These are phyloP conservation scores for Wickerhamiella galacta DNA, from an alignment of 805 yeast species.

Conservation along the genomic window DNA sequence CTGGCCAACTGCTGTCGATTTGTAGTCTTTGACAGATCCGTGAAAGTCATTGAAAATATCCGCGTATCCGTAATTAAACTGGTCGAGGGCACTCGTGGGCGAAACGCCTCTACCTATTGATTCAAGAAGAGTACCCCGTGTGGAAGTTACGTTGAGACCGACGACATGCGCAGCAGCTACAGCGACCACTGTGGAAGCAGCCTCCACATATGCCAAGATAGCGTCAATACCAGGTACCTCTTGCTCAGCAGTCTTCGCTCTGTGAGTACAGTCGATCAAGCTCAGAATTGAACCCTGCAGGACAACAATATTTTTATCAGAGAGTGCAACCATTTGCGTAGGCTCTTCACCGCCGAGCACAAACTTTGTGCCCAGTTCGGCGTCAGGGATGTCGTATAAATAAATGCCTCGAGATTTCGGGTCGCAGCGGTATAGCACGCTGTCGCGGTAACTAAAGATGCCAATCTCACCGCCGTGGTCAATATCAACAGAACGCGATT, in stretches of 20 bases:
- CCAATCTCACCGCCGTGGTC: not conserved
- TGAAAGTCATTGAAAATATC: slow-evolving; percentile 25
- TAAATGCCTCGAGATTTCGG: not conserved
- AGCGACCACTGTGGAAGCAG: slow-evolving; percentile 7
- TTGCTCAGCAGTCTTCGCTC: slow-evolving; percentile 7
- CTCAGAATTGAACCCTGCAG: slow-evolving; percentile 4
- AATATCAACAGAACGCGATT: not conserved
- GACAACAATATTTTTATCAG: slow-evolving; percentile 9
- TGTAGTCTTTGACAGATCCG: slow-evolving; percentile 1
- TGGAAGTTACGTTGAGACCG: slow-evolving; percentile 14
- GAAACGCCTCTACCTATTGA: slow-evolving; percentile 13
- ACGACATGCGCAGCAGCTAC: slow-evolving; percentile 5
- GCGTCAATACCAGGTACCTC: not conserved
- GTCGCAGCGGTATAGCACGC: slow-evolving; percentile 4
- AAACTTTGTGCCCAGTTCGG: slow-evolving; percentile 1
- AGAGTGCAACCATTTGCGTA: slow-evolving; percentile 9
- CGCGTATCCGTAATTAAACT: slow-evolving; percentile 13
- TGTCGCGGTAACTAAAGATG: slow-evolving; percentile 4
- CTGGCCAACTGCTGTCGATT: slow-evolving; percentile 17
- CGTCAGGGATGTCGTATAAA: slow-evolving; percentile 6
- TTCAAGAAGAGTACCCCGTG: slow-evolving; percentile 13
- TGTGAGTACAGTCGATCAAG: slow-evolving; percentile 12
- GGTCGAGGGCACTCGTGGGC: slow-evolving; percentile 1
- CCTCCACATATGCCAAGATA: slow-evolving; percentile 8
- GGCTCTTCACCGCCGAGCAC: slow-evolving; percentile 5